Base-by-base conservation (phyloP, 805 yeast species). In the Saccharomycopsis oosterbeekiorum region DNA sequence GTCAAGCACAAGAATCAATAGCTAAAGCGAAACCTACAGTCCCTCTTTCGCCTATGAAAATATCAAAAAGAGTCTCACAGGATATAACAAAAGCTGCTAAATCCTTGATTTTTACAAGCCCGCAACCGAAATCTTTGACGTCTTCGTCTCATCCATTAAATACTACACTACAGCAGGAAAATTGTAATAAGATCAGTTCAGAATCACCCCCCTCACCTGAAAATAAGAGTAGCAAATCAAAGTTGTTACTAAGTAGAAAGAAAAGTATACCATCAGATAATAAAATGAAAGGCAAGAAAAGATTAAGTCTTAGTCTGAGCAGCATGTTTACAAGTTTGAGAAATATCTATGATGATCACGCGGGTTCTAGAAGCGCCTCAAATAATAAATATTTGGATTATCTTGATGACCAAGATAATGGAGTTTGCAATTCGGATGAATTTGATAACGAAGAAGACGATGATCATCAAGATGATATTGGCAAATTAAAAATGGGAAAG, bases 401-500 rank as follows among this genome's bases (percentile, higher is more conserved):
- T 19, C 19, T 12, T 1, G 26, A 21, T 24, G 26, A n/a, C 11
- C 53, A 47, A 24, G 11, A 21, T 47, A 12, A 21, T n/a, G 34
- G 2, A 5, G 10, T 14, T 21, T 1, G 26, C 11, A 21, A 24
- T 10, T 47, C n/a, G 6, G 34, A 24, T 10, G 53, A 42, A 24
- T 10, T 40, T 24, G 56, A 40, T n/a, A 54, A 39, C 40, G 41
- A 56, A 19, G 34, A 59, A 21, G 63, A 62, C 36, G 59, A 62
- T 24, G 66, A 66, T 1, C 68, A 62, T 12, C 74, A 73, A 59
- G 55, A 50, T 26, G 60, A 62, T 36, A 29, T 47, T 54, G 65
- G 64, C 1, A 61, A 57, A 37, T 42, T 63, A 17, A 57, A 59
- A n/a, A 77, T 79, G 70, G 80, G 83, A 17, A 77, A 76, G 65